These are phyloP conservation scores for Allium cepa DNA, from an alignment of 106 monocot species.

Conservation along the genomic window DNA sequence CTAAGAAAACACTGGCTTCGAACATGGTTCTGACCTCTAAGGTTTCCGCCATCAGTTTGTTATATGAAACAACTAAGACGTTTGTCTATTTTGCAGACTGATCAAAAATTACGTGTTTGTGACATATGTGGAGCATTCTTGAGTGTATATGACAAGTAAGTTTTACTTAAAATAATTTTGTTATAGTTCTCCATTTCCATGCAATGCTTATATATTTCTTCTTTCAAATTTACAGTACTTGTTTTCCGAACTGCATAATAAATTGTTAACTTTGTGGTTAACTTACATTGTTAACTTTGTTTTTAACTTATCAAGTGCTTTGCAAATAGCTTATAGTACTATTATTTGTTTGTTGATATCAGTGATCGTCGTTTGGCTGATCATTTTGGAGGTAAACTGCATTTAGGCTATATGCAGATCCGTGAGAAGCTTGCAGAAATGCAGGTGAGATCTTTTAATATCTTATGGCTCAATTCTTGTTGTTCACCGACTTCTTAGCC, in stretches of 20 bases:
- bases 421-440: constrained; percentile 87
- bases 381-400: constrained; percentile 98
- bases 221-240: no score
- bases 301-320: neutral
- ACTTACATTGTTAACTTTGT: neutral
- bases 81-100: constrained; percentile 67
- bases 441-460: constrained; percentile 36
- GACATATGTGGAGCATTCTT: constrained; percentile 99
- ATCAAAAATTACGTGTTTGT: constrained; percentile 92
- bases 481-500: neutral
- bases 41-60: neutral
- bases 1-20: no score
- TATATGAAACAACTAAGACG: neutral
- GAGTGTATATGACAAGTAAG: constrained; percentile 99
- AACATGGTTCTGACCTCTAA: no score
- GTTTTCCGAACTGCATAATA: constrained; percentile 32
- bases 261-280: no score
- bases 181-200: neutral
- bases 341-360: constrained; percentile 14
- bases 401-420: constrained; percentile 94
- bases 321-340: neutral
- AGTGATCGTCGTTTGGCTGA: constrained; percentile 97
- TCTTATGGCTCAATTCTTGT: neutral
- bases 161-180: neutral
- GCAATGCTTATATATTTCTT: neutral